Base-by-base conservation (phyloP, 202 grass and related monocot species). In the Elaeis oleifera region DNA sequence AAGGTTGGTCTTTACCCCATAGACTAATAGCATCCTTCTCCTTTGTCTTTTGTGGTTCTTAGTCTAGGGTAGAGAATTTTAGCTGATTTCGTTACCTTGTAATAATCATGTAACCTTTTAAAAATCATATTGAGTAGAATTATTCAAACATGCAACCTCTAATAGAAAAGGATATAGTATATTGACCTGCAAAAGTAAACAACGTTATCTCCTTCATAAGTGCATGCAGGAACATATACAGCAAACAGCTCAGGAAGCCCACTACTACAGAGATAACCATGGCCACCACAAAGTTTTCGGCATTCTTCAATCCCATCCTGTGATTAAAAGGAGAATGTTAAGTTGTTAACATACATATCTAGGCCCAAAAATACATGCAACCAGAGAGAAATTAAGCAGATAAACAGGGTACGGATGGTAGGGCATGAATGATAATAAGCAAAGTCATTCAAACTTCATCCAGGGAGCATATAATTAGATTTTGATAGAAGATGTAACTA, bases 231-330 rank as follows among this genome's bases (percentile, higher is more conserved):
- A 84, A 99, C 89, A 69, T 99, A 99, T 19, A 89, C 75, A 22
- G 94, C 88, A 78, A 99, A 94, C 28, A 99, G 54, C 79, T 99
- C 94, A 73, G 94, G 94, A 60, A 99, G 94, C 31, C 94, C 94
- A 16, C 94, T 94, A 72, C 94, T 92, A 76, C 90, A 89, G 17
- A 99, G 64, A 70, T 99, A 99, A 67, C 94, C 94, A 81, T 99
- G 94, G 11, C 94, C 94, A 50, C 94, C 88, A 28, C 94, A 99
- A 23, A 99, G 77, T 50, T 94, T 99, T 71, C 94, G 78, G 69
- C 94, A 99, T 64, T 99, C 94, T 74, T 99, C 94, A 78, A 99
- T 92, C 16, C 79, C 88, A 58, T 92, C 94, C 94, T 99, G 58
- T 27, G 79, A 36, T 66, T 70, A 62, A 49, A 69, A 18, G 65